Percentiles rank a stretch among this genome's conserved stretches.
Evolutionary conservation across 2,329 filamentous ascomycete species (phyloP).

Genomic region (Rhexocercosporidium sp.): DNA sequence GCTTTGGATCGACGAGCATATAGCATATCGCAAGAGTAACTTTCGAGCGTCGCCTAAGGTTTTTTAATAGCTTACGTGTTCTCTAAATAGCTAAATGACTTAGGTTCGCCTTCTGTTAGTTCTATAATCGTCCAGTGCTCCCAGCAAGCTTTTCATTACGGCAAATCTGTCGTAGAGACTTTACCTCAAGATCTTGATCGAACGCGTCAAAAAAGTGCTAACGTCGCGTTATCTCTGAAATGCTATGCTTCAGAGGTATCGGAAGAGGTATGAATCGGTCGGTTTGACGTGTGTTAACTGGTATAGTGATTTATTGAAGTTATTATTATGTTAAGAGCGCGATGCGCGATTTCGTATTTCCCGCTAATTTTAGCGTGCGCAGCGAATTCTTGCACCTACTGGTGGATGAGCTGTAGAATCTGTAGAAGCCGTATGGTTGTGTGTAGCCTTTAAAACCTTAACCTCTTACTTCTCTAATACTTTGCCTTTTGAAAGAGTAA

Average conservation of each 20-base stretch:
- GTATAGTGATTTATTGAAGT: neutral
- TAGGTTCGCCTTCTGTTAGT: neutral
- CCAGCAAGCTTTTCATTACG: neutral
- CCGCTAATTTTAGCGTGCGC: no score
- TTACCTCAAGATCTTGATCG: neutral
- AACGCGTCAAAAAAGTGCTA: neutral
- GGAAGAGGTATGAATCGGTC: neutral
- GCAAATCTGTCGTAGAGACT: neutral
- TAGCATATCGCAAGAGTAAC: constrained; percentile 1
- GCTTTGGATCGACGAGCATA: constrained; percentile 6
- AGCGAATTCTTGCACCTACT: no score
- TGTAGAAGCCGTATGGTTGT: no score
- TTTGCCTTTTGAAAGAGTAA: no score
- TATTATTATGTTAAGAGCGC: neutral
- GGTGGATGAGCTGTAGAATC: no score
- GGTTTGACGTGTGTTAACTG: neutral
- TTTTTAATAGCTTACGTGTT: neutral
- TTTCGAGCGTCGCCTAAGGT: constrained; percentile 1
- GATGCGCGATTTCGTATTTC: neutral
- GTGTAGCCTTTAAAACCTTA: no score
- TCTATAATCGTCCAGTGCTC: neutral
- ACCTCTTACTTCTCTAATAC: no score
- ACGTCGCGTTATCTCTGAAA: neutral
- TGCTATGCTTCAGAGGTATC: neutral
- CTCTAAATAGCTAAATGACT: neutral